Evolutionary conservation across 495 filamentous ascomycete genomes (phyloP).

Genomic region (Hypoxylon perforatum): DNA sequence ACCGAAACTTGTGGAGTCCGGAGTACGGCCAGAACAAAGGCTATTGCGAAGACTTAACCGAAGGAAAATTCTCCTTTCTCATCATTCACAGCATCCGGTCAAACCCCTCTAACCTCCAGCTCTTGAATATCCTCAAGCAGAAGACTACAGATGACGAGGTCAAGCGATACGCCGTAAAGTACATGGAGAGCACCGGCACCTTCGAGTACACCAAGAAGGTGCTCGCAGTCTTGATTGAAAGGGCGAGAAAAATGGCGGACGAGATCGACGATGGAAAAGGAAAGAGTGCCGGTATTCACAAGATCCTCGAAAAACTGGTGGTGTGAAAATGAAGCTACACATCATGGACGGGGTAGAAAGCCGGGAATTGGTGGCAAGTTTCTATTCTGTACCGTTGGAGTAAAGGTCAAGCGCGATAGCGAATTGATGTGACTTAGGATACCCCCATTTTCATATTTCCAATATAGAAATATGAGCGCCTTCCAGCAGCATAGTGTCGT

Average conservation of each 20-base stretch:
- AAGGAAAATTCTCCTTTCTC: conserved; percentile 98
- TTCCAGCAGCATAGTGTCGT: neutral
- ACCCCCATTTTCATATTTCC: conserved; percentile 34
- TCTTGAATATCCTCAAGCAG: conserved; percentile 93
- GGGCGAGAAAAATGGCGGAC: conserved; percentile 74
- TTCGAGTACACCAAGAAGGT: conserved; percentile 87
- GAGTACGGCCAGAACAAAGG: conserved; percentile 91
- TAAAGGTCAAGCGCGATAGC: conserved; percentile 14
- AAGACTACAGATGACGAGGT: conserved; percentile 87
- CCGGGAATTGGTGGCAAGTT: neutral
- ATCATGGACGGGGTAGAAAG: neutral
- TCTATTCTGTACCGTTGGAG: conserved; percentile 4
- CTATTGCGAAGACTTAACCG: conserved; percentile 94
- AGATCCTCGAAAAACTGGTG: conserved; percentile 61
- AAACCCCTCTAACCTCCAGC: conserved; percentile 79
- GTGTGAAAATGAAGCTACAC: conserved; percentile 34
- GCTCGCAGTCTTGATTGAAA: conserved; percentile 70
- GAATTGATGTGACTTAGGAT: conserved; percentile 33
- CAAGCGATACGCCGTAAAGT: conserved; percentile 89
- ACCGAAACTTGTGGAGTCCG: conserved; percentile 80
- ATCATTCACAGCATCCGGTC: conserved; percentile 94
- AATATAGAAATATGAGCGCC: neutral
- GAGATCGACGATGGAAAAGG: conserved; percentile 68
- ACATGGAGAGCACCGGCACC: conserved; percentile 89
- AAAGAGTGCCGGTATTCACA: conserved; percentile 56